A percentile compares a stretch with the other conserved stretches of the same genome.
phyloP scores from a whole-genome alignment of 768 basidiomycete species.

The Hygrophoropsis aurantiaca region DNA sequence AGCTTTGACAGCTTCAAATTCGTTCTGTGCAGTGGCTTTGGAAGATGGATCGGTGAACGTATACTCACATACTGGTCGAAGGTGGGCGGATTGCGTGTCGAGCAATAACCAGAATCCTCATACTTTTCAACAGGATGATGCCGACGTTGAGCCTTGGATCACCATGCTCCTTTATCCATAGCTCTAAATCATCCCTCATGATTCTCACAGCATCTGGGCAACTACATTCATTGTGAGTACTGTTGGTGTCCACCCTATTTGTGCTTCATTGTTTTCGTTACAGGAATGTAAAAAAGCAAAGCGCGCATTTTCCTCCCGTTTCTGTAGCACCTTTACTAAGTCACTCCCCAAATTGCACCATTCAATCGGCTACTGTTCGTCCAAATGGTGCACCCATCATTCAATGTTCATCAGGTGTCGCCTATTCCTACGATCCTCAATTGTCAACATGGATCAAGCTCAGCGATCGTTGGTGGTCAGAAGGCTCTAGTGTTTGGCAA shows the following conservation, averaged over 20 bases:
- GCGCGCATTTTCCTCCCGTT: conserved; percentile 62
- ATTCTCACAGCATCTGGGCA: conserved; percentile 72
- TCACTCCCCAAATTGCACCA: conserved; percentile 53
- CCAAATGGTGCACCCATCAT: conserved; percentile 81
- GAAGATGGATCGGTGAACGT: conserved; percentile 81
- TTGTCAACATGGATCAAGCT: conserved; percentile 73
- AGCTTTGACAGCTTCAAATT: conserved; percentile 57
- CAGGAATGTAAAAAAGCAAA: conserved; percentile 77
- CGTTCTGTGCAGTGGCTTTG: conserved; percentile 74
- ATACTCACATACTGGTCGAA: conserved; percentile 81
- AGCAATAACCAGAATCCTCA: not conserved
- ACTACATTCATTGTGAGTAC: conserved; percentile 71
- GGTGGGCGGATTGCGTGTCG: conserved; percentile 45
- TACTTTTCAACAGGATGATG: conserved; percentile 55
- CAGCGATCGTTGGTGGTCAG: conserved; percentile 81
- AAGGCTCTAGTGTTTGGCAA: conserved; percentile 84
- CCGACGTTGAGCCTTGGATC: conserved; percentile 73
- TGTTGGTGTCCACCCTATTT: not conserved
- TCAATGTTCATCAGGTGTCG: conserved; percentile 71
- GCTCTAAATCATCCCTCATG: conserved; percentile 61
- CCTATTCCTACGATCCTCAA: conserved; percentile 74
- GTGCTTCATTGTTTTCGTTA: conserved; percentile 1
- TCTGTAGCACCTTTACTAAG: conserved; percentile 62
- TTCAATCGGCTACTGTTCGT: conserved; percentile 66
- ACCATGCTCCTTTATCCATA: conserved; percentile 68